These are phyloP conservation scores for Peziza echinospora DNA, from an alignment of 495 filamentous ascomycete species.

Conservation along the genomic window DNA sequence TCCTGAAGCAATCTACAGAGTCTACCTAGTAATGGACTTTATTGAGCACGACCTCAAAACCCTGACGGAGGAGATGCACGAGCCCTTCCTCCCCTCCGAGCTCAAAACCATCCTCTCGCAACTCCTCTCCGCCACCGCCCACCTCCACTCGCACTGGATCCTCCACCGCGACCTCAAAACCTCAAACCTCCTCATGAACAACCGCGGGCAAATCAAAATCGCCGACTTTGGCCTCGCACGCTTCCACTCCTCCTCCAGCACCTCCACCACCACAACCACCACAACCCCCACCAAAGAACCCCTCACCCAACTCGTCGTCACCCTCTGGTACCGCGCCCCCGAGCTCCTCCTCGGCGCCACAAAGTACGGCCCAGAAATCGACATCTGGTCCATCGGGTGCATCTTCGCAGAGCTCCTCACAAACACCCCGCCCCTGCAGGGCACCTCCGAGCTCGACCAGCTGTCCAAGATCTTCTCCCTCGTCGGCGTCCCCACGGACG, in stretches of 20 bases:
- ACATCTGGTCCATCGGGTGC: constrained; percentile 93
- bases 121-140: constrained; percentile 57
- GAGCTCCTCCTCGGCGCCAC: constrained; percentile 71
- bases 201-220: constrained; percentile 85
- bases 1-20: no score
- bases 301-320: constrained; percentile 69
- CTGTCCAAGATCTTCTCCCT: constrained; percentile 63
- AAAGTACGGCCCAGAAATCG: constrained; percentile 54
- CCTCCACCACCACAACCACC: no score
- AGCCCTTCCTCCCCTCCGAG: constrained; percentile 84
- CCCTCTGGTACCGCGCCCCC: constrained; percentile 87
- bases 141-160: constrained; percentile 80
- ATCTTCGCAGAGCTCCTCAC: constrained; percentile 84
- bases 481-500: constrained; percentile 71
- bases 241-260: constrained; percentile 61
- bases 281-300: constrained; percentile 61
- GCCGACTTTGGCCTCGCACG: constrained; percentile 97
- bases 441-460: constrained; percentile 87
- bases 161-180: constrained; percentile 94
- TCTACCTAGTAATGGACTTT: constrained; percentile 95
- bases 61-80: constrained; percentile 77
- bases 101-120: constrained; percentile 77
- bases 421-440: constrained; percentile 67
- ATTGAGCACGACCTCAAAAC: constrained; percentile 94
- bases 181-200: constrained; percentile 85